Evolutionary conservation across 129 eudicot species (phyloP), one percentile per base, ranked within the genome.

Genomic region (Helianthus tuberosus): DNA sequence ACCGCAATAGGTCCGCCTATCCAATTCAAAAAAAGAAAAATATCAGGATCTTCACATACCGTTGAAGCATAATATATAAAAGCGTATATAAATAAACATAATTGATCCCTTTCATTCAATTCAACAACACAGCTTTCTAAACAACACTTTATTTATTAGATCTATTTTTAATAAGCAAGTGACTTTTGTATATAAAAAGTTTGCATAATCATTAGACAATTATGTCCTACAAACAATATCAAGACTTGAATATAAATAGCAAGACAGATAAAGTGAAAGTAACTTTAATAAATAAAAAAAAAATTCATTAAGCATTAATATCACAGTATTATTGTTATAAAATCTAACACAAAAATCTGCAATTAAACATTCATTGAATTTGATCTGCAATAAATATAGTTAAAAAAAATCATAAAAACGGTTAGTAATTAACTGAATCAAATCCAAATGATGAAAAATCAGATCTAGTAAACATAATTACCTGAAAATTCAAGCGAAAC

Each of bases 1-100:
- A 93, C 62, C 84, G 96, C 66, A 85, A 53, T 36, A 86, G 75
- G 64, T 86, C 95, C 46, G 84, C 85, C 96, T 93, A 90, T 68
- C 73, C 82, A 76, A 73, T 76, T 29, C 10, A 35, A 59, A 58
- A 29, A 32, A 35, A 58, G 16, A 20, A 32, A 20, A 38, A 71
- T 0, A 80, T 69, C 20, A 58, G 36, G 70, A 66, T 46, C 66
- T 72, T 51, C 14, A 72, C 51, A 73, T 27, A 16, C 68, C 0
- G 48, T 66, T 11, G 27, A 59, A 68, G n/a, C 60, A 35, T 11
- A 46, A 68, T 17, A 20, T 14, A 1, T 39, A 8, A 44, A 6
- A 11, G 41, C 51, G 17, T 27, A 17, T 62, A 59, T 48, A 12
- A 46, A 16, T 15, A 63, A 2, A 3, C 35, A 17, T 55, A 3